A percentile compares a stretch with the other conserved stretches of the same genome.
These are phyloP conservation scores for Russula emetica DNA, from an alignment of 768 basidiomycete genomes.

Conservation along the genomic window DNA sequence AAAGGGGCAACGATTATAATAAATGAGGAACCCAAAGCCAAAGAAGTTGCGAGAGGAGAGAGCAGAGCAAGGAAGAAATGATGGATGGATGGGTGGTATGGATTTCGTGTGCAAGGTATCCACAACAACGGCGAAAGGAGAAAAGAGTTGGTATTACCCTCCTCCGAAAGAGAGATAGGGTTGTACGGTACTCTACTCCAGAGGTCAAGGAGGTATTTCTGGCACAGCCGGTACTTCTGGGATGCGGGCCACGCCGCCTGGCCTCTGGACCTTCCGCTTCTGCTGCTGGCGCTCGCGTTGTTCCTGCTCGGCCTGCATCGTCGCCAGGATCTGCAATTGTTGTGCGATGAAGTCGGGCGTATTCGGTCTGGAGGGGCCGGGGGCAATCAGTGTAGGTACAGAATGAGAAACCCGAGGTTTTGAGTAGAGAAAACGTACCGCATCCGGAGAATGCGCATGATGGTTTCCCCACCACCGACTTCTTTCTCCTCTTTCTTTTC, in stretches of 20 bases:
- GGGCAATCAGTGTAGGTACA: not conserved
- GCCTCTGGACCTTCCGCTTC: conserved; percentile 56
- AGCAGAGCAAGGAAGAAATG: not conserved
- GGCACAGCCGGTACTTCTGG: conserved; percentile 35
- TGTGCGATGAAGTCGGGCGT: conserved; percentile 86
- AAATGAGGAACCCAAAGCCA: not conserved
- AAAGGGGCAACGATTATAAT: not conserved
- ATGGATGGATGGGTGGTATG: conserved; percentile 25
- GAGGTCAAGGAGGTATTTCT: conserved; percentile 20
- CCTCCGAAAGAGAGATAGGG: not conserved
- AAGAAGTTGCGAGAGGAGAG: not conserved
- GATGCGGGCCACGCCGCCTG: conserved; percentile 34
- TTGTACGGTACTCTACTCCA: conserved; percentile 2
- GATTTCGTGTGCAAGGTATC: conserved; percentile 33
- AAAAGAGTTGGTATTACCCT: not conserved
- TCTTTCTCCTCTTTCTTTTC: conserved; percentile 85
- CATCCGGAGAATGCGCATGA: conserved; percentile 94
- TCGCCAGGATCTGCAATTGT: conserved; percentile 75
- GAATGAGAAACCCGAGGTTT: not conserved
- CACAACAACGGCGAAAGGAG: conserved; percentile 18
- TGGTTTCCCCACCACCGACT: conserved; percentile 74
- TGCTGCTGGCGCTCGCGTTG: conserved; percentile 58
- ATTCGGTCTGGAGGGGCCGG: conserved; percentile 47
- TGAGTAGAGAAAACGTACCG: conserved; percentile 48
- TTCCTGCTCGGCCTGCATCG: conserved; percentile 82